phyloP scores from a whole-genome alignment of 345 rosid genomes.

The Reutealis trisperma region DNA sequence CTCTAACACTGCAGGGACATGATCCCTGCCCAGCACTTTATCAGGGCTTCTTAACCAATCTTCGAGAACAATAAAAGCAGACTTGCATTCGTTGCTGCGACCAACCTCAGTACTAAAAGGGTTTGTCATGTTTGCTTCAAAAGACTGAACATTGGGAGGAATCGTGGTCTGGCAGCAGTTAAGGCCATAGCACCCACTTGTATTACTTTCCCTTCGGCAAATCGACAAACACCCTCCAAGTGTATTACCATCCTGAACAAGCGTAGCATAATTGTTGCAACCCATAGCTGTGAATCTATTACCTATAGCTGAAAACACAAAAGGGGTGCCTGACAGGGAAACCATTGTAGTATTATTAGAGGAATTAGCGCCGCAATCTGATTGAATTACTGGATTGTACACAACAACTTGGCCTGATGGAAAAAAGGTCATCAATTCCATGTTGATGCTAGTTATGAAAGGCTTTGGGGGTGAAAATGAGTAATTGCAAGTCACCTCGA shows the following conservation, averaged over 20 bases:
- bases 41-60: not conserved
- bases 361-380: not conserved
- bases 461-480: not conserved
- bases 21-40: not conserved
- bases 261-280: not conserved
- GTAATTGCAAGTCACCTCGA: not conserved
- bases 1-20: conserved; percentile 3
- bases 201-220: not conserved
- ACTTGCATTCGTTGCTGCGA: not conserved
- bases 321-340: not conserved
- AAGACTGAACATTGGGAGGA: not conserved
- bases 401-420: not conserved
- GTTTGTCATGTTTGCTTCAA: not conserved
- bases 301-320: not conserved
- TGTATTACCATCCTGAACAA: not conserved
- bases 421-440: conserved; percentile 1
- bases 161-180: not conserved
- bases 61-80: not conserved
- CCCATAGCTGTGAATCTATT: conserved; percentile 9
- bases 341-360: not conserved
- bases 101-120: not conserved
- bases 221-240: not conserved
- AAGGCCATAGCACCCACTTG: not conserved
- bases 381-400: not conserved
- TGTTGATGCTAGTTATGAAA: conserved; percentile 1